Evolutionary conservation across 2,329 filamentous ascomycete species (phyloP).

Genomic region (Fusarium pseudograminearum): DNA sequence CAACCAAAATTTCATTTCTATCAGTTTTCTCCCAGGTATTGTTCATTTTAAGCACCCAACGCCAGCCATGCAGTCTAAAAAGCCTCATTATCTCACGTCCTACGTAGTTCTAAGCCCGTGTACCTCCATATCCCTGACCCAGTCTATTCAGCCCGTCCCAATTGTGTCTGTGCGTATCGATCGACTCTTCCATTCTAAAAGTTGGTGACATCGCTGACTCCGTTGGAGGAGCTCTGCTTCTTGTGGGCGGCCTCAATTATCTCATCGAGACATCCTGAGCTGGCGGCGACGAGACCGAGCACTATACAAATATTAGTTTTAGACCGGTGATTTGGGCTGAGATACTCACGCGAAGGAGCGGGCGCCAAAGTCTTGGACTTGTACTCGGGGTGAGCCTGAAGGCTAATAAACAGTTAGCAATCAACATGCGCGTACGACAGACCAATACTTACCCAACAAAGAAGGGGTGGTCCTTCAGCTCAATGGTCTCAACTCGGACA

Average conservation of each 20-base stretch:
- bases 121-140: not conserved
- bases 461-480: constrained; percentile 42
- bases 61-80: constrained; percentile 35
- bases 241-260: constrained; percentile 44
- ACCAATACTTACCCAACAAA: constrained; percentile 30
- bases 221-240: constrained; percentile 26
- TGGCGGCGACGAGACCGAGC: constrained; percentile 65
- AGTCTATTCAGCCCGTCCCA: constrained; percentile 7
- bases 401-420: constrained; percentile 67
- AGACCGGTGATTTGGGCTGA: too few relatives aligned
- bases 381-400: constrained; percentile 77
- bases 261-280: constrained; percentile 72
- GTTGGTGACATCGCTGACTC: constrained; percentile 22
- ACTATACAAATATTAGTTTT: constrained; percentile 55
- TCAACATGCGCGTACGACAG: not conserved
- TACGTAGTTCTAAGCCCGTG: constrained; percentile 32
- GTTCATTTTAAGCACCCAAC: constrained; percentile 36
- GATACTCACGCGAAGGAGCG: constrained; percentile 63
- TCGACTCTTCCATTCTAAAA: constrained; percentile 17
- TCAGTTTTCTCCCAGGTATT: constrained; percentile 34
- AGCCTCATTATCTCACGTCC: constrained; percentile 34
- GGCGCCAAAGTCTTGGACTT: constrained; percentile 79
- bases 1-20: constrained; percentile 31
- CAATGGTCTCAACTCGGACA: constrained; percentile 37
- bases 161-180: not conserved